Conservation (phyloP, 2,329 filamentous ascomycete species). For the Fusarium dlaminii region DNA sequence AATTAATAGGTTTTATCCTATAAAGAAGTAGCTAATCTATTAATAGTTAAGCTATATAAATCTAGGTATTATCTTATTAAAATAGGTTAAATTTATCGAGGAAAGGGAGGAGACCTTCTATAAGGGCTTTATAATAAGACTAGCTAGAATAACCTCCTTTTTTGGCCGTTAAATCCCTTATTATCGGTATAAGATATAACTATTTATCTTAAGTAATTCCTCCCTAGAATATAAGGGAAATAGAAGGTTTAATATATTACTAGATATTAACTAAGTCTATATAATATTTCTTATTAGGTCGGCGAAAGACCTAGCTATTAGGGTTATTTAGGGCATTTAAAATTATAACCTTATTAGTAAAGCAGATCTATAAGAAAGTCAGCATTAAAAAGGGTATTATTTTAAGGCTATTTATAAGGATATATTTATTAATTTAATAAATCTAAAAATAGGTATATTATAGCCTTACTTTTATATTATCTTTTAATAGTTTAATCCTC, state of each 20-base stretch:
- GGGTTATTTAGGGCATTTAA: not conserved
- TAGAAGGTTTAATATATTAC: not conserved
- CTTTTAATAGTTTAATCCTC: not conserved
- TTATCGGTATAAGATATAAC: not conserved
- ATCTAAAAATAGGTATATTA: not conserved
- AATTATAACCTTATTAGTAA: not conserved
- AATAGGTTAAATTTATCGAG: not conserved
- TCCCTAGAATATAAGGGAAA: not conserved
- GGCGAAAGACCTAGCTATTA: not conserved
- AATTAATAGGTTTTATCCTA: not conserved
- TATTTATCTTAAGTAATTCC: accelerated
- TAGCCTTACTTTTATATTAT: not conserved
- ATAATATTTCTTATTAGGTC: not conserved
- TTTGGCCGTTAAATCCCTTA: not conserved
- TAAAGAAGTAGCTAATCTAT: not conserved
- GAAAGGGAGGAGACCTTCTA: not conserved
- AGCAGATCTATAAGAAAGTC: not conserved
- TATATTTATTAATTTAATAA: not conserved
- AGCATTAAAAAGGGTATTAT: not conserved
- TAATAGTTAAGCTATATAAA: not conserved
- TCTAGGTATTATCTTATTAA: not conserved
- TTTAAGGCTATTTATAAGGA: not conserved
- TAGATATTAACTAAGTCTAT: not conserved
- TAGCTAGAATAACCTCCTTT: not conserved
- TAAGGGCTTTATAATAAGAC: not conserved